Evolutionary conservation across 371 early-diverging fungal genomes (phyloP), one percentile per base, ranked within the genome.

Genomic region (Lichtheimia ramosa): DNA sequence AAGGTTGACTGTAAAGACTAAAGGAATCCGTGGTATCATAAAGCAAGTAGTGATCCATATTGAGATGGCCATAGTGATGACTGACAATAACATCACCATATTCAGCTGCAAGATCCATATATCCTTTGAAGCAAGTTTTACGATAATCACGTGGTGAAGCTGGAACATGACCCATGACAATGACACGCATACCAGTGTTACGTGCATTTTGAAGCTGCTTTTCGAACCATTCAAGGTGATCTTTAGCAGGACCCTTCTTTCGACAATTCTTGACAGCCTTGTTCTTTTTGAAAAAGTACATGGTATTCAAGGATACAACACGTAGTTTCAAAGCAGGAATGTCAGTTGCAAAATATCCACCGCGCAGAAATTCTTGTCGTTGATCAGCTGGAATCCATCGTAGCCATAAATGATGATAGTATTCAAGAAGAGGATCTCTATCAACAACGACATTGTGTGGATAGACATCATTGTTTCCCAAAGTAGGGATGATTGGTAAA

Each of bases 381-480:
- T 91, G 89, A 54, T 69, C 66, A 5, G 68, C 58, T 1, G 89
- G 89, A 40, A 90, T 86, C 65, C 85, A 78, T 3, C 61, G 65
- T 24, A 74, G 58, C 88, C 88, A 91, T 24, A 89, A 61, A 54
- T 62, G 40, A 63, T 71, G 53, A 74, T 82, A 71, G 83, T 77
- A 58, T 18, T 51, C 46, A 7, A 79, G 65, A 4, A 77, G 34
- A 0, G 20, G 13, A n/a, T 69, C 63, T 6, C 53, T 40, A 5
- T 61, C 75, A 1, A 65, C 68, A 10, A 74, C 66, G 41, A 63
- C 81, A 68, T 92, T 91, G 63, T 91, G 89, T 21, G 89, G 90
- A 56, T 81, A 83, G 5, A 90, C 81, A 67, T 93, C 94, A 70
- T 93, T 92, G 77, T 93, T 93, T 21, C 94, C 94, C 50, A 87